These are phyloP conservation scores for Penicillium paneum DNA, from an alignment of 2,329 filamentous ascomycete genomes.

Conservation along the genomic window DNA sequence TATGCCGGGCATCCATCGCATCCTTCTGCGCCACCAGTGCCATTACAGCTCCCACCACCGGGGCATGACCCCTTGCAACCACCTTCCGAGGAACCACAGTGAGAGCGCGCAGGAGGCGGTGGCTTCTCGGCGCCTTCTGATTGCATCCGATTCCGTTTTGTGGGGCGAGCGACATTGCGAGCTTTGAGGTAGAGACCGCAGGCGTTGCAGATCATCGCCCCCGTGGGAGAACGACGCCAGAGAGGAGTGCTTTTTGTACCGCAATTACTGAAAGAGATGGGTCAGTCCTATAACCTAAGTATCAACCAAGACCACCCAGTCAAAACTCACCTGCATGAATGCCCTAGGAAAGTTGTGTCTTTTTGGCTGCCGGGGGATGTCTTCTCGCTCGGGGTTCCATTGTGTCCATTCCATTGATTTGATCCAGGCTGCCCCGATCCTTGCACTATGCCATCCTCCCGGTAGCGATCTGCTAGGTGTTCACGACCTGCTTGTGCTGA, in stretches of 20 bases:
- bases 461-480: conserved; percentile 28
- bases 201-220: conserved; percentile 95
- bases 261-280: conserved; percentile 67
- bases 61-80: conserved; percentile 79
- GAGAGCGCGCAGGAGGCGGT: conserved; percentile 29
- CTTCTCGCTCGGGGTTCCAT: conserved; percentile 20
- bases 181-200: conserved; percentile 94
- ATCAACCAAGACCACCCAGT: not conserved
- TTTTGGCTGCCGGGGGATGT: conserved; percentile 37
- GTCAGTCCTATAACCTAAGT: conserved; percentile 8
- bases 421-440: conserved; percentile 13
- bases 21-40: conserved; percentile 89
- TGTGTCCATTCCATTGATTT: conserved; percentile 12
- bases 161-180: conserved; percentile 84
- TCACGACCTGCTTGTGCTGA: conserved; percentile 46
- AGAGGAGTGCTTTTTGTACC: conserved; percentile 89
- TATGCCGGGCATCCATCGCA: conserved; percentile 95
- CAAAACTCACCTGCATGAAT: conserved; percentile 41
- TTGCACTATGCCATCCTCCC: conserved; percentile 20
- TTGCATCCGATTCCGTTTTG: conserved; percentile 71
- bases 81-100: conserved; percentile 22
- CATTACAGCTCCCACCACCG: conserved; percentile 91
- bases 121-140: conserved; percentile 24
- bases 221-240: conserved; percentile 89
- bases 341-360: conserved; percentile 40